A percentile compares a stretch with the other conserved stretches of the same genome.
Evolutionary conservation across 139 green algal species (phyloP).

Genomic region (Chlorella sorokiniana): DNA sequence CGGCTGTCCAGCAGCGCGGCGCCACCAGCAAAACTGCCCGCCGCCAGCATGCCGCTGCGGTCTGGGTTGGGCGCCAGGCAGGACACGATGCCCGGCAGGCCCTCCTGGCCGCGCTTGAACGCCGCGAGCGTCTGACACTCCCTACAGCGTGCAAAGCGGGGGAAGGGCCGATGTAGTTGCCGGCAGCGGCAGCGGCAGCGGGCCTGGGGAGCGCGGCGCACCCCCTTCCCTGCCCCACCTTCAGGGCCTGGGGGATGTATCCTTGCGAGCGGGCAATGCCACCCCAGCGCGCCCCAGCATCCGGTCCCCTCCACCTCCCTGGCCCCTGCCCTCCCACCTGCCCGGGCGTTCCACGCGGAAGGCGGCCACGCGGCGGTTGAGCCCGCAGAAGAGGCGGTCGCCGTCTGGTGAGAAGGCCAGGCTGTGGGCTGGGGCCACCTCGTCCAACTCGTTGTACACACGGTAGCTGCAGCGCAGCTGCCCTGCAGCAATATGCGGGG

Average conservation of each 20-base stretch:
- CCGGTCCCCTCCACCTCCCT: neutral
- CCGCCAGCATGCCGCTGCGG: slow-evolving; percentile 65
- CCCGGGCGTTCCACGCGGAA: slow-evolving; percentile 80
- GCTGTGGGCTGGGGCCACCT: slow-evolving; percentile 76
- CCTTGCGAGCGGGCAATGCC: too few species aligned
- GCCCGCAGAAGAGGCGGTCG: slow-evolving; percentile 63
- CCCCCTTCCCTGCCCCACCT: too few species aligned
- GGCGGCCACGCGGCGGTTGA: slow-evolving; percentile 61
- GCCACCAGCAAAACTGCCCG: slow-evolving; percentile 75
- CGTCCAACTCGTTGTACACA: slow-evolving; percentile 85
- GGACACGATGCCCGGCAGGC: slow-evolving; percentile 79
- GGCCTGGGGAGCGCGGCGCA: too few species aligned
- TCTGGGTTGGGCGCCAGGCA: slow-evolving; percentile 75
- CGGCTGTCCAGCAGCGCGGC: slow-evolving; percentile 68
- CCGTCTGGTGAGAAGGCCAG: slow-evolving; percentile 69
- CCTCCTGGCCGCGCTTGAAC: slow-evolving; percentile 46
- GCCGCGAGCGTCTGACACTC: slow-evolving; percentile 62
- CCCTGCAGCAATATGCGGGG: slow-evolving; percentile 14
- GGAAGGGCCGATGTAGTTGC: neutral
- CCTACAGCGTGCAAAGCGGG: neutral
- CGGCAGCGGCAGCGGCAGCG: too few species aligned
- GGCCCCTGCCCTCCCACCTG: neutral
- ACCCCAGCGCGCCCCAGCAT: neutral
- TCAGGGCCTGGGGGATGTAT: too few species aligned
- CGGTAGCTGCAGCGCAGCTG: slow-evolving; percentile 74